phyloP scores from a whole-genome alignment of 2,329 filamentous ascomycete species.

The Sarocladium oryzae region DNA sequence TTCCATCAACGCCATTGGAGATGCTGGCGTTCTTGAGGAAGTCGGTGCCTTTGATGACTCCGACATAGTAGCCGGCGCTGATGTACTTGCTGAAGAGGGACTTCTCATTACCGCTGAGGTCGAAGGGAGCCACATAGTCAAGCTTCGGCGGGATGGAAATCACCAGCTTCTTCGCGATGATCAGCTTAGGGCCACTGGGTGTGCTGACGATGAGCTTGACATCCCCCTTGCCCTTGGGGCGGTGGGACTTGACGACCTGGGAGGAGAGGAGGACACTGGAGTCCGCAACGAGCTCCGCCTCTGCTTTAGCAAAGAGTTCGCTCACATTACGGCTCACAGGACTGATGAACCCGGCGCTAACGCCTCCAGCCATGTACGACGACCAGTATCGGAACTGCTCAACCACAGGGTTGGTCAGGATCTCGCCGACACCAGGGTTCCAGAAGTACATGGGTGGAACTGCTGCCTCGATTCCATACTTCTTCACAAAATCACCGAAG shows the following conservation, averaged over 20 bases:
- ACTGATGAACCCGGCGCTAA: constrained; percentile 18
- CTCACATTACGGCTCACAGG: constrained; percentile 17
- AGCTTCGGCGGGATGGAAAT: constrained; percentile 23
- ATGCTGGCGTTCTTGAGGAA: constrained; percentile 13
- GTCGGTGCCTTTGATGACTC: constrained; percentile 15
- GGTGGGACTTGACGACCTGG: constrained; percentile 15
- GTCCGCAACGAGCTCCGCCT: constrained; percentile 14
- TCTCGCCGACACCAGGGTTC: constrained; percentile 31
- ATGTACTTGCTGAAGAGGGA: constrained; percentile 22
- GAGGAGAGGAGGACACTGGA: constrained; percentile 19
- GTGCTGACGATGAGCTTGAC: constrained; percentile 15
- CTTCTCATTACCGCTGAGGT: constrained; percentile 20
- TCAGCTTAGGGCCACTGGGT: background rate
- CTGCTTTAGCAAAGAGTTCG: constrained; percentile 19
- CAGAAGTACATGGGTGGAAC: constrained; percentile 24
- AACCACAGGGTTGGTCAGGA: too few relatives aligned
- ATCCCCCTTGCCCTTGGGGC: constrained; percentile 14
- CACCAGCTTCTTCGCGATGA: constrained; percentile 18
- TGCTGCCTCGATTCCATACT: constrained; percentile 31
- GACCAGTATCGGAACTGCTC: too few relatives aligned
- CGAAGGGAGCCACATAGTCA: constrained; percentile 20
- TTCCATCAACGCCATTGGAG: constrained; percentile 9
- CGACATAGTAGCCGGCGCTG: constrained; percentile 21
- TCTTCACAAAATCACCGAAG: constrained; percentile 33
- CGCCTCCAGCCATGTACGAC: too few relatives aligned